Evolutionary conservation across 306 rosid species (phyloP), one percentile per base, ranked within the genome.

Genomic region (Acacia confusa): DNA sequence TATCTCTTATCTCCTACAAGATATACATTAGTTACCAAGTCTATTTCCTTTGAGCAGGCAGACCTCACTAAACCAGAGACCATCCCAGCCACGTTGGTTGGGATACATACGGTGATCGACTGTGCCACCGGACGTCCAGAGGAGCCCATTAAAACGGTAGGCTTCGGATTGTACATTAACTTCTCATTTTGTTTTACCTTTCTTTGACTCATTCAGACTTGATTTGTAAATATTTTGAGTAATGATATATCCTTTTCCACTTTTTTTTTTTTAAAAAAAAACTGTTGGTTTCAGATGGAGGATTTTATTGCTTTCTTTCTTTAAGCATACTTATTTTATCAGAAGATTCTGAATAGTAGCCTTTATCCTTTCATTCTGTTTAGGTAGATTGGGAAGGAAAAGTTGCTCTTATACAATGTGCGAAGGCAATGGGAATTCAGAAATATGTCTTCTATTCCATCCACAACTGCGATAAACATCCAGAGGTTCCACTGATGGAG

Each of bases 351-450:
- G 64, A 72, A 7, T 57, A 78, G 79, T 77, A 50, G 58, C 70
- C 80, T 78, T 73, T 74, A 72, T 86, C 86, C 82, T 25, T 74
- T 73, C 75, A 64, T 82, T 89, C 75, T 83, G 50, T 88, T 81
- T 89, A 91, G 98, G 98, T 95, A 74, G 99, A 95, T 75, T 93
- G 99, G 99, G 96, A 93, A 90, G 99, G 99, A 48, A 95, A 95
- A 84, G 99, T 95, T 70, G 98, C 96, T 82, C 98, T 95, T 2
- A 92, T 93, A 76, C 99, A 95, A 82, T 92, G 97, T 75, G 98
- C 99, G 3, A 95, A 92, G 75, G 99, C 99, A n/a, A 95, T 95
- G 99, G 93, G 96, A 50, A 93, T 95, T 85, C 98, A 95, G 87
- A 93, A 93, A 72, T 95, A 83, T 79, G 86, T 95, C 3, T 95